These are phyloP conservation scores for Populus trichocarpa DNA, from an alignment of 441 rosid genomes.

Conservation along the genomic window DNA sequence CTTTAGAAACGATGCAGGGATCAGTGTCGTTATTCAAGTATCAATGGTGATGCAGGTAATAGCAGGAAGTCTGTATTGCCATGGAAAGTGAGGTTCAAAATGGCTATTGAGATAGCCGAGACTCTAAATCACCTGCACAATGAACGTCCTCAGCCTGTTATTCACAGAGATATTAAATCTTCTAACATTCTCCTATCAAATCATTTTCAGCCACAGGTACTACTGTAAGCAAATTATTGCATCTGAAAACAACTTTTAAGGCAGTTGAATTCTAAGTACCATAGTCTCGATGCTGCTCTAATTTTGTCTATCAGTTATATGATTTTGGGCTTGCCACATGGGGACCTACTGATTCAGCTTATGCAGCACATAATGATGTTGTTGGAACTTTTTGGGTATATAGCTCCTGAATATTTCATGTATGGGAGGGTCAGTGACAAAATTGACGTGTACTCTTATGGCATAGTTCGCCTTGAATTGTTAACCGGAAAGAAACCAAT, in stretches of 20 bases:
- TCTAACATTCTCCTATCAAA: slow-evolving; percentile 75
- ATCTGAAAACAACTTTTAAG: background rate
- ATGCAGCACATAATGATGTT: slow-evolving; percentile 43
- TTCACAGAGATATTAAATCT: slow-evolving; percentile 86
- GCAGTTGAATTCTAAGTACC: background rate
- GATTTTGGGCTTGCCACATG: slow-evolving; percentile 83
- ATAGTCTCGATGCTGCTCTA: background rate
- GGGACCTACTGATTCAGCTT: slow-evolving; percentile 51
- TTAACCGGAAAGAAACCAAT: slow-evolving; percentile 71
- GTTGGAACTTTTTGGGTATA: slow-evolving; percentile 89
- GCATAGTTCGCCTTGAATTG: slow-evolving; percentile 77
- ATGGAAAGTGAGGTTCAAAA: slow-evolving; percentile 62
- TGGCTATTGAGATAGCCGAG: slow-evolving; percentile 65
- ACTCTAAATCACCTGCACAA: slow-evolving; percentile 69
- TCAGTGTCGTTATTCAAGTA: background rate
- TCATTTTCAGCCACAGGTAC: slow-evolving; percentile 67
- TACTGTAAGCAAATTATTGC: background rate
- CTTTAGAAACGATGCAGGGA: background rate
- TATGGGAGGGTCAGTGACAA: slow-evolving; percentile 76
- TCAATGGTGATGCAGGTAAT: slow-evolving; percentile 23
- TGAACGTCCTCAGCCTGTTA: slow-evolving; percentile 48
- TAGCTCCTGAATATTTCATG: slow-evolving; percentile 94
- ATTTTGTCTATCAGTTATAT: slow-evolving; percentile 42
- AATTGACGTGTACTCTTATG: slow-evolving; percentile 80
- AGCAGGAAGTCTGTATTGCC: slow-evolving; percentile 30